Conservation (phyloP, 768 basidiomycete species). For the Lactarius sp. region DNA sequence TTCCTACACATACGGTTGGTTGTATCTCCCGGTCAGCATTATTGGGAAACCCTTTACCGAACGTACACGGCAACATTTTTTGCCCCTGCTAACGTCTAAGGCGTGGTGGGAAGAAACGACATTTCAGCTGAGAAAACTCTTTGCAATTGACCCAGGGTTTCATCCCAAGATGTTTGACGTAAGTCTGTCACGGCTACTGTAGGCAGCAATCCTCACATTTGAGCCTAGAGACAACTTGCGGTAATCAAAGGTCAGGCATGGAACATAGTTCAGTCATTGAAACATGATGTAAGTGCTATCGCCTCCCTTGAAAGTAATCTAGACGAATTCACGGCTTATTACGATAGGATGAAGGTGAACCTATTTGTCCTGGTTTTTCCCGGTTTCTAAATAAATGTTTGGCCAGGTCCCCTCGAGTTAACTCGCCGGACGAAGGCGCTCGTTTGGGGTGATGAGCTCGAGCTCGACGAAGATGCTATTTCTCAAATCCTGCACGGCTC, state of each 20-base stretch:
- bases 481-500: slow-evolving; percentile 35
- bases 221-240: slow-evolving; percentile 69
- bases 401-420: slow-evolving; percentile 78
- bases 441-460: slow-evolving; percentile 85
- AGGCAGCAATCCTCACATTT: slow-evolving; percentile 4
- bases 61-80: slow-evolving; percentile 73
- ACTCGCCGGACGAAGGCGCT: slow-evolving; percentile 77
- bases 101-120: slow-evolving; percentile 90
- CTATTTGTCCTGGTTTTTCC: background rate
- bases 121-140: slow-evolving; percentile 67
- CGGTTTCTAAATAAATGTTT: background rate
- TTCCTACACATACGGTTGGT: slow-evolving; percentile 84
- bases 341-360: slow-evolving; percentile 66
- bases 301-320: background rate
- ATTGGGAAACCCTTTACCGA: slow-evolving; percentile 85
- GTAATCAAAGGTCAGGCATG: slow-evolving; percentile 92
- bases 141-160: slow-evolving; percentile 79
- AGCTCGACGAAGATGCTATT: slow-evolving; percentile 40
- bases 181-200: slow-evolving; percentile 27
- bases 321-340: background rate
- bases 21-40: slow-evolving; percentile 78
- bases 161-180: slow-evolving; percentile 88
- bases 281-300: slow-evolving; percentile 54
- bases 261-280: slow-evolving; percentile 83
- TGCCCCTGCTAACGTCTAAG: slow-evolving; percentile 78